phyloP scores from a whole-genome alignment of 208 protist species.

The Phytomonas sp. region DNA sequence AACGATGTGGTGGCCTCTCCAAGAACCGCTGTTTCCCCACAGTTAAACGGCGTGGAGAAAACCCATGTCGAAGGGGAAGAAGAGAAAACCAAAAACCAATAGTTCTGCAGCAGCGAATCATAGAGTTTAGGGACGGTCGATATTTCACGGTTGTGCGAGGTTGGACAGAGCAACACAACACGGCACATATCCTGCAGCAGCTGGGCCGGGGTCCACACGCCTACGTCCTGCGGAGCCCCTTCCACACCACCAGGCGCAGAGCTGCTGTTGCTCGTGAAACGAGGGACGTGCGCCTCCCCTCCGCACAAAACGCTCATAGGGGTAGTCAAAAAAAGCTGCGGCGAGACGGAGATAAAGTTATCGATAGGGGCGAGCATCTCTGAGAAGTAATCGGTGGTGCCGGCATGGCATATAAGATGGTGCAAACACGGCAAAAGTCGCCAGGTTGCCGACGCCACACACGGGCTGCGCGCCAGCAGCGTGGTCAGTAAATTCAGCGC shows the following conservation, averaged over 20 bases:
- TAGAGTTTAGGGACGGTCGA: constrained; percentile 58
- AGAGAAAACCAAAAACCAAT: constrained; percentile 25
- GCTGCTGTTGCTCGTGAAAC: constrained; percentile 15
- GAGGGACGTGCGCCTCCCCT: constrained; percentile 10
- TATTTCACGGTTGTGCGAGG: constrained; percentile 43
- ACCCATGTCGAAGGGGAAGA: background rate
- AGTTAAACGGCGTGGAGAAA: background rate
- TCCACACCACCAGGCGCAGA: constrained; percentile 15
- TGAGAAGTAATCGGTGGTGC: constrained; percentile 81
- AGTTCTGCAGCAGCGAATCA: constrained; percentile 60
- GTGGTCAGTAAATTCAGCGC: constrained; percentile 76
- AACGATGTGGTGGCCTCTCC: background rate
- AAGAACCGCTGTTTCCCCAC: background rate
- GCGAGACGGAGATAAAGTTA: constrained; percentile 82
- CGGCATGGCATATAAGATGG: constrained; percentile 43
- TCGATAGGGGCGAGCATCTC: constrained; percentile 85
- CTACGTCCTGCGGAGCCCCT: constrained; percentile 7
- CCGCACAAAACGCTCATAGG: constrained; percentile 28
- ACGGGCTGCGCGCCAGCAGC: constrained; percentile 68
- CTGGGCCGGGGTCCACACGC: constrained; percentile 48
- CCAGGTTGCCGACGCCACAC: constrained; percentile 53
- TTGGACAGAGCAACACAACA: constrained; percentile 26
- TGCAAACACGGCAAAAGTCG: constrained; percentile 59
- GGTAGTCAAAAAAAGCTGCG: constrained; percentile 49
- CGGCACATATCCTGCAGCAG: constrained; percentile 64